phyloP scores from a whole-genome alignment of 257 asterid genomes.

The Przewalskia tangutica region DNA sequence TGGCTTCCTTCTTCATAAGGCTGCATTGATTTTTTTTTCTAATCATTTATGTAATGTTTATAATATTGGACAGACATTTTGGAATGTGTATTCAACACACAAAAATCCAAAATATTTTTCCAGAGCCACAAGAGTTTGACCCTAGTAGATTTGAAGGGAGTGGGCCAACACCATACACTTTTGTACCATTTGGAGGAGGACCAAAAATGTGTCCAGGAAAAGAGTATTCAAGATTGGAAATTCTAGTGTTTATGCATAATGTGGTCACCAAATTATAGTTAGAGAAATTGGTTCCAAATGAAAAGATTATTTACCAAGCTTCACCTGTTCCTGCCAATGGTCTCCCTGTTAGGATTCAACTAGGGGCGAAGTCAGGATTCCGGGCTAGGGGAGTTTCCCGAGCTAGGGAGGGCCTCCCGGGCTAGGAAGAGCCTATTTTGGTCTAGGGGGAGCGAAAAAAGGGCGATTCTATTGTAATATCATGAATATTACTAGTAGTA shows the following conservation, averaged over 20 bases:
- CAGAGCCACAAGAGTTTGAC: conserved; percentile 23
- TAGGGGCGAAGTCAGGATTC: too few species aligned
- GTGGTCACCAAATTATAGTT: conserved; percentile 14
- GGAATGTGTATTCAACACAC: conserved; percentile 24
- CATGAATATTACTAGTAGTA: too few species aligned
- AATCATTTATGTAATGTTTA: background rate
- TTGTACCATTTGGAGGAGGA: conserved; percentile 23
- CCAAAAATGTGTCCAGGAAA: conserved; percentile 21
- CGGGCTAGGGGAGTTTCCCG: too few species aligned
- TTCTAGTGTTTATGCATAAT: conserved; percentile 16
- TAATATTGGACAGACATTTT: conserved; percentile 12
- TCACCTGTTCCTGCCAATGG: conserved; percentile 23
- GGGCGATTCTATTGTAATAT: too few species aligned
- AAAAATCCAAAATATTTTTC: conserved; percentile 22
- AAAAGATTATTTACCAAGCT: conserved; percentile 15
- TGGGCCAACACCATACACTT: conserved; percentile 12
- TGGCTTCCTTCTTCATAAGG: background rate
- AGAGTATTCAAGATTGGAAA: conserved; percentile 18
- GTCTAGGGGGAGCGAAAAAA: too few species aligned
- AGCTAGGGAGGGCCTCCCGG: too few species aligned
- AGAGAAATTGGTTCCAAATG: conserved; percentile 12
- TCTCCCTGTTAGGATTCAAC: conserved; percentile 21
- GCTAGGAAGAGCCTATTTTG: too few species aligned
- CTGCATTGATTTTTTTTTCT: background rate
- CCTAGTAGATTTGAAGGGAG: conserved; percentile 25